A percentile compares a stretch with the other conserved stretches of the same genome.
Conservation (phyloP, 148 eudicot genomes). For the Pouteria glomerata region DNA sequence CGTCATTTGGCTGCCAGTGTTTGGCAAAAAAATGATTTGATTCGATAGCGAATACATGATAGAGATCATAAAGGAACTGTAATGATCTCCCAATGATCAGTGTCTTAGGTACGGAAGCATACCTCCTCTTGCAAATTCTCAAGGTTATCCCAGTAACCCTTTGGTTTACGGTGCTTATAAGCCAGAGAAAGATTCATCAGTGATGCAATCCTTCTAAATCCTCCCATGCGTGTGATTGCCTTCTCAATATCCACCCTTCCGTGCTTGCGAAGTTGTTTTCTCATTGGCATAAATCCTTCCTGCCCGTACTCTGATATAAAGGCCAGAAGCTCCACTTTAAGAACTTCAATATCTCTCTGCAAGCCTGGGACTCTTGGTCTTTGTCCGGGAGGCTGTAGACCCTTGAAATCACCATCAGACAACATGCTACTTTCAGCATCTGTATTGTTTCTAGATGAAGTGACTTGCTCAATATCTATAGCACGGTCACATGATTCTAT, state of each 20-base stretch:
- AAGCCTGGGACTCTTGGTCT: constrained; percentile 80
- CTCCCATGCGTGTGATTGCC: constrained; percentile 94
- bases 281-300: constrained; percentile 99
- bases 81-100: background rate
- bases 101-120: background rate
- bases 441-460: constrained; percentile 17
- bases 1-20: background rate
- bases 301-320: constrained; percentile 81
- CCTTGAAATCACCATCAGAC: constrained; percentile 15
- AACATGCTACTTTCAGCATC: constrained; percentile 7
- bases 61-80: background rate
- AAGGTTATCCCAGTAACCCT: constrained; percentile 94
- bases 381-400: constrained; percentile 41
- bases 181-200: constrained; percentile 86
- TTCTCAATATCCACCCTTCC: constrained; percentile 93
- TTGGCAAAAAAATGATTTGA: background rate
- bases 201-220: constrained; percentile 77
- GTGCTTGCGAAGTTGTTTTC: constrained; percentile 82
- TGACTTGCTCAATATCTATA: constrained; percentile 17
- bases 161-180: constrained; percentile 91
- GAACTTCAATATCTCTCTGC: constrained; percentile 80
- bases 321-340: constrained; percentile 62
- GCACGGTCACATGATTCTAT: constrained; percentile 17
- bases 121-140: constrained; percentile 93
- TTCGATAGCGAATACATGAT: background rate